Conservation (phyloP, 2,329 filamentous ascomycete genomes). For the Acrocalymma vagum region DNA sequence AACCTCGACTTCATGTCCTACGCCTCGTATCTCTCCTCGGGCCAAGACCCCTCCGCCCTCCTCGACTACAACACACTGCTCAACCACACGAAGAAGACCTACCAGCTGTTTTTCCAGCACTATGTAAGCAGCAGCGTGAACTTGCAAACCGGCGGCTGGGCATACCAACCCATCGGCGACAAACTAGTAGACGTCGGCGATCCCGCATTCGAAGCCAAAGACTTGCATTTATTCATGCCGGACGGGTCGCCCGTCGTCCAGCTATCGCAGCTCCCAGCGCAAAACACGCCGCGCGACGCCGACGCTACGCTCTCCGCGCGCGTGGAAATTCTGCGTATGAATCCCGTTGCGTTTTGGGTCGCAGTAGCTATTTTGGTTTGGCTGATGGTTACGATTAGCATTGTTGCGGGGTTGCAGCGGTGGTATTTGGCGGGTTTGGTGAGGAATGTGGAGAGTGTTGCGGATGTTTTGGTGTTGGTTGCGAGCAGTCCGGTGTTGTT, state of each 20-base stretch:
- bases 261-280: no score
- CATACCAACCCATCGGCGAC: slow-evolving; percentile 20
- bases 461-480: slow-evolving; percentile 16
- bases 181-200: slow-evolving; percentile 19
- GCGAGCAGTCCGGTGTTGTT: slow-evolving; percentile 14
- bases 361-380: slow-evolving; percentile 13
- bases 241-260: no score
- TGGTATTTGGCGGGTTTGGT: no score
- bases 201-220: background rate
- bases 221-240: no score
- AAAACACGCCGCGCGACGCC: no score
- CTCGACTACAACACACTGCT: slow-evolving; percentile 14
- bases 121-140: slow-evolving; percentile 28
- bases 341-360: slow-evolving; percentile 14
- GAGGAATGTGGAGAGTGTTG: slow-evolving; percentile 12
- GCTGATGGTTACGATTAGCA: slow-evolving; percentile 12
- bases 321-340: slow-evolving; percentile 14
- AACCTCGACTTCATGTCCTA: slow-evolving; percentile 41
- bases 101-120: slow-evolving; percentile 37
- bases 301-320: slow-evolving; percentile 6
- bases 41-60: slow-evolving; percentile 19
- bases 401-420: no score
- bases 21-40: slow-evolving; percentile 25
- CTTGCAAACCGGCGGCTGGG: slow-evolving; percentile 22
- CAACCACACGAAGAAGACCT: slow-evolving; percentile 21